Evolutionary conservation across 2,329 filamentous ascomycete species (phyloP).

Genomic region (Sordariomycetes sp.): DNA sequence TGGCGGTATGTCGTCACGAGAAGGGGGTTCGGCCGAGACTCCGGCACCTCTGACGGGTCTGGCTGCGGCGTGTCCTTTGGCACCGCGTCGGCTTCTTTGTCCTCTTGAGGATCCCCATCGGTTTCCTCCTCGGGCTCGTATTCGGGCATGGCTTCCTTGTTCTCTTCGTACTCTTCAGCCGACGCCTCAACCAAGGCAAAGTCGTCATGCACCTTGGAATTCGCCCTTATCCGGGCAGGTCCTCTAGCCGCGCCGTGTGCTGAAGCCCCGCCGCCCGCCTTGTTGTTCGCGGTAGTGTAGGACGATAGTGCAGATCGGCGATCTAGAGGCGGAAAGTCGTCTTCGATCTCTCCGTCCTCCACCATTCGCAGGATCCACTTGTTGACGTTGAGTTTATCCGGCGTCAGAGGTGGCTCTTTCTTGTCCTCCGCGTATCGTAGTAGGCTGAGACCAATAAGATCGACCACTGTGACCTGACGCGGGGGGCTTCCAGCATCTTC

Average conservation of each 20-base stretch:
- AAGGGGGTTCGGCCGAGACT: slow-evolving; percentile 41
- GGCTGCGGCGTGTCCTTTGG: slow-evolving; percentile 33
- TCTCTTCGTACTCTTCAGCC: slow-evolving; percentile 55
- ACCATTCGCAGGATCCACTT: slow-evolving; percentile 78
- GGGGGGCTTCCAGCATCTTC: slow-evolving; percentile 49
- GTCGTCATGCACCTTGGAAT: slow-evolving; percentile 71
- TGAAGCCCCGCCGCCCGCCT: slow-evolving; percentile 22
- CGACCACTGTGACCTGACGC: slow-evolving; percentile 59
- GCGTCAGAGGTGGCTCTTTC: slow-evolving; percentile 52
- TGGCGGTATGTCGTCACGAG: slow-evolving; percentile 49
- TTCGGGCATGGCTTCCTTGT: slow-evolving; percentile 57
- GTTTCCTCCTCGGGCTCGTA: slow-evolving; percentile 42
- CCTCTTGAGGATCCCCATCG: slow-evolving; percentile 15
- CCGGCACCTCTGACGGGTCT: slow-evolving; percentile 2
- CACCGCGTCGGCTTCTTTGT: slow-evolving; percentile 13
- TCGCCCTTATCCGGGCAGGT: slow-evolving; percentile 46
- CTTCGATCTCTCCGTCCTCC: slow-evolving; percentile 74
- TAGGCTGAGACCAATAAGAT: slow-evolving; percentile 71
- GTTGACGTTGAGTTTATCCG: slow-evolving; percentile 65
- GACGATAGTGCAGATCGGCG: slow-evolving; percentile 64
- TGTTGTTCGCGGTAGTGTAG: slow-evolving; percentile 74
- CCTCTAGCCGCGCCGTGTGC: slow-evolving; percentile 41
- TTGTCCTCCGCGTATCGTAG: slow-evolving; percentile 73
- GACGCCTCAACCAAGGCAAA: slow-evolving; percentile 70
- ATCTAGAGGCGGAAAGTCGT: slow-evolving; percentile 72